Base-by-base conservation (phyloP, 2,329 filamentous ascomycete species). In the Furcasterigmium furcatum region DNA sequence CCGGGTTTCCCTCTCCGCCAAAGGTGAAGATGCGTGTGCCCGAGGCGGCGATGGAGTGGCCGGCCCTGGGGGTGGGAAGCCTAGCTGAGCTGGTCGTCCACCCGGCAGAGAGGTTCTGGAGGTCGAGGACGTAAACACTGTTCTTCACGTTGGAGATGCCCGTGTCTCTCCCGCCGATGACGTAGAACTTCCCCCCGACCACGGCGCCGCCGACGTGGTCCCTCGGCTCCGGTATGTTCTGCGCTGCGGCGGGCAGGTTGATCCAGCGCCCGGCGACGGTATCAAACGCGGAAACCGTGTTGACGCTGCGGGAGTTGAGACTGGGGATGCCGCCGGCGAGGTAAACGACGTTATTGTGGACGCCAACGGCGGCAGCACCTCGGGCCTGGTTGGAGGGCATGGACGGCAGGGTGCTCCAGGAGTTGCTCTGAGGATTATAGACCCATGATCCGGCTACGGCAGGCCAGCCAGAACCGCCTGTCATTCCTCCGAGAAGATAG, bases 271-370 rank as follows among this genome's bases (percentile, higher is more conserved):
- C 48, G 0, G 53, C 44, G 3, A 46, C 44, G 6, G 60, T 60
- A 30, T 70, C 53, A 27, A 61, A 70, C 6, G 54, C 54, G 5
- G 52, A 54, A 16, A 67, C 64, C 10, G 52, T 51, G 13, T 54
- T 55, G n/a, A n/a, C n/a, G n/a, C n/a, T n/a, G n/a, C n/a, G n/a
- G n/a, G n/a, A n/a, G n/a, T n/a, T n/a, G n/a, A n/a, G n/a, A n/a
- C n/a, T n/a, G n/a, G n/a, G n/a, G n/a, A n/a, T n/a, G n/a, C n/a
- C n/a, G n/a, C n/a, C n/a, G n/a, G n/a, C n/a, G n/a, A n/a, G n/a
- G n/a, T n/a, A n/a, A n/a, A n/a, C n/a, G n/a, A n/a, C n/a, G n/a
- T n/a, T n/a, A n/a, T n/a, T n/a, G n/a, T n/a, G n/a, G n/a, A n/a
- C n/a, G n/a, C n/a, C n/a, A n/a, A n/a, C n/a, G n/a, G n/a, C n/a